Conservation (phyloP, 2,329 filamentous ascomycete species). For the Alternaria metachromatica region DNA sequence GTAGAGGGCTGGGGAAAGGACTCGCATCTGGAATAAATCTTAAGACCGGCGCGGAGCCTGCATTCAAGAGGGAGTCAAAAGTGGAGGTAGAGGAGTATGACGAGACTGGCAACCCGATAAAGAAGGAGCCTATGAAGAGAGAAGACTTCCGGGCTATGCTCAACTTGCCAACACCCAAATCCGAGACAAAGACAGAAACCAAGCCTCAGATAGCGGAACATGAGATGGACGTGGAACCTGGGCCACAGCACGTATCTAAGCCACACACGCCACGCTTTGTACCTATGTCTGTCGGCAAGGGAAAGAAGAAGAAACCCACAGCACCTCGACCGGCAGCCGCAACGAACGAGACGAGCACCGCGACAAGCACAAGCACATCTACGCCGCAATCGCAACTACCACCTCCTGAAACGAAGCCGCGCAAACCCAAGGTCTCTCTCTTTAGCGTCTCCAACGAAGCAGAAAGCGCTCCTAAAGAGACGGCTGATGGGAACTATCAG, state of each 20-base stretch:
- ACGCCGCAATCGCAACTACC: slow-evolving; percentile 12
- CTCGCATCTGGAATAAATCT: slow-evolving; percentile 69
- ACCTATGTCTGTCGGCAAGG: slow-evolving; percentile 82
- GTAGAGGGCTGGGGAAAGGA: slow-evolving; percentile 44
- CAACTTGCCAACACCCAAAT: slow-evolving; percentile 43
- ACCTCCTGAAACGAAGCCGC: slow-evolving; percentile 28
- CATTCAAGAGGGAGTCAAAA: slow-evolving; percentile 72
- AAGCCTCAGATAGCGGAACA: slow-evolving; percentile 1
- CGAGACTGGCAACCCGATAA: slow-evolving; percentile 43
- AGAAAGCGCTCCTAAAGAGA: slow-evolving; percentile 33
- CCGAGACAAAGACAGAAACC: slow-evolving; percentile 40
- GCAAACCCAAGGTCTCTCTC: slow-evolving; percentile 69
- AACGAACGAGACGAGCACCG: not conserved
- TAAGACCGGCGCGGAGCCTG: slow-evolving; percentile 83
- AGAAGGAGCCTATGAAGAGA: slow-evolving; percentile 37
- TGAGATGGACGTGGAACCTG: slow-evolving; percentile 52
- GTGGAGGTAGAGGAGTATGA: slow-evolving; percentile 42
- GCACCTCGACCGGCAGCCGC: slow-evolving; percentile 14
- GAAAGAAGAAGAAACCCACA: slow-evolving; percentile 57
- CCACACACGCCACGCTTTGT: slow-evolving; percentile 83
- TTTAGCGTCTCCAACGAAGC: slow-evolving; percentile 66
- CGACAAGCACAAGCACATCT: not conserved
- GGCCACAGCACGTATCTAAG: slow-evolving; percentile 65
- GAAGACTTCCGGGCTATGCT: slow-evolving; percentile 43
- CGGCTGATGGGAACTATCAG: slow-evolving; percentile 42